Base-by-base conservation (phyloP, 305 asterid species). In the Salvia sclarea region DNA sequence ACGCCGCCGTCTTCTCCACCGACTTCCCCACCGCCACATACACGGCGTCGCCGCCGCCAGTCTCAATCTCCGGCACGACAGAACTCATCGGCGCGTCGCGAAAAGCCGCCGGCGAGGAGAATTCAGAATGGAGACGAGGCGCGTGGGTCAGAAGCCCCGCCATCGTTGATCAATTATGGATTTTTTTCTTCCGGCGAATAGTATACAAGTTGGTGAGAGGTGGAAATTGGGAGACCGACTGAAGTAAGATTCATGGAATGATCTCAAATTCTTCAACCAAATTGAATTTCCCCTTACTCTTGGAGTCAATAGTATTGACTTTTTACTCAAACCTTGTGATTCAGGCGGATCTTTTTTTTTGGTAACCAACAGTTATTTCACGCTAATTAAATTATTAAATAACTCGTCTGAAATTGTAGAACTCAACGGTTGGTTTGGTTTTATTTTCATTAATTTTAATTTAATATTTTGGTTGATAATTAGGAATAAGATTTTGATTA, bases 11-110 rank as follows among this genome's bases (percentile, higher is more conserved):
- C 80, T 87, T 91, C 13, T 67, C 86, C 79, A 44, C 75, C 43
- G 92, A 84, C 63, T 76, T 88, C 47, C 96, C 96, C 35, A 87
- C 91, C 7, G 90, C 96, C 77, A 91, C 90, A 74, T 79, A 71
- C 45, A 89, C 88, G 43, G 69, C 59, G 30, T 56, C 72, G 8
- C 78, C 76, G 64, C 74, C 75, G 73, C 70, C 83, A 68, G 44
- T 72, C 11, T 59, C 80, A 22, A 56, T 58, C 68, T 67, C 83
- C 73, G 74, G 67, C 31, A 69, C 40, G 54, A 21, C 74, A 33
- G 76, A 66, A 52, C 63, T 53, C 71, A 28, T 21, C 49, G 76
- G 49, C 30, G 66, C 76, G 24, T 30, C 65, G 30, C 48, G 35
- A 22, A 60, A 79, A 73, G 22, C 45, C 69, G 69, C 57, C 68